Conservation (phyloP, 345 rosid species). For the Hibiscus mutabilis region DNA sequence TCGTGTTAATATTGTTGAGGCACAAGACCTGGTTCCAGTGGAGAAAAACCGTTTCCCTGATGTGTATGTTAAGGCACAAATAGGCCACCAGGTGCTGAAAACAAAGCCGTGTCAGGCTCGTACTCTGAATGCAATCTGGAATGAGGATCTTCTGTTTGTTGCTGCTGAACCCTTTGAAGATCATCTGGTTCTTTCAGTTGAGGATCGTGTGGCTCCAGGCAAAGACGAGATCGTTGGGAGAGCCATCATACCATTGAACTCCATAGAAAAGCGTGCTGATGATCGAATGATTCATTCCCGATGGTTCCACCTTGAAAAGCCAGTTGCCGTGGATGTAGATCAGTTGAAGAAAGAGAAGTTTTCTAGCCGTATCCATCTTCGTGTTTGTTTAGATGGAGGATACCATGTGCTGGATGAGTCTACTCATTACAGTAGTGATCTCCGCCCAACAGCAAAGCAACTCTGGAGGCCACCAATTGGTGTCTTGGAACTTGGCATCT, state of each 20-base stretch:
- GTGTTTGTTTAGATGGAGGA: conserved; percentile 96
- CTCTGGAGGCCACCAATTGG: conserved; percentile 89
- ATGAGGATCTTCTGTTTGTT: conserved; percentile 90
- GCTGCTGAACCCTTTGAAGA: conserved; percentile 94
- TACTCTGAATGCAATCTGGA: conserved; percentile 79
- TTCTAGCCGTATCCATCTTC: conserved; percentile 75
- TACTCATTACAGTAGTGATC: conserved; percentile 93
- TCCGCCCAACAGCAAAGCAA: conserved; percentile 88
- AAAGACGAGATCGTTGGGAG: conserved; percentile 87
- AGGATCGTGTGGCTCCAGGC: conserved; percentile 73
- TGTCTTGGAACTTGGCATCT: conserved; percentile 78
- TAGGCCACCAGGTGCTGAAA: conserved; percentile 74
- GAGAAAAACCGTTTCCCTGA: conserved; percentile 79
- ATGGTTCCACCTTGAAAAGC: conserved; percentile 87
- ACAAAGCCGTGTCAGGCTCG: conserved; percentile 73
- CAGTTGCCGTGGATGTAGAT: conserved; percentile 66
- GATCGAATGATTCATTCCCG: conserved; percentile 62
- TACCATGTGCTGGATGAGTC: conserved; percentile 96
- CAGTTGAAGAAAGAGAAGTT: conserved; percentile 83
- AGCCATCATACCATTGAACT: conserved; percentile 49
- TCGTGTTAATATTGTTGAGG: conserved; percentile 84
- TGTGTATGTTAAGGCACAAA: conserved; percentile 70
- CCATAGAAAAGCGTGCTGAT: conserved; percentile 76
- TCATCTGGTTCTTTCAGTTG: conserved; percentile 67
- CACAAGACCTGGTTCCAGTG: conserved; percentile 75